A percentile compares a stretch with the other conserved stretches of the same genome.
Conservation (phyloP, 192 early-diverging fungal species). For the Entophlyctis luteolus region DNA sequence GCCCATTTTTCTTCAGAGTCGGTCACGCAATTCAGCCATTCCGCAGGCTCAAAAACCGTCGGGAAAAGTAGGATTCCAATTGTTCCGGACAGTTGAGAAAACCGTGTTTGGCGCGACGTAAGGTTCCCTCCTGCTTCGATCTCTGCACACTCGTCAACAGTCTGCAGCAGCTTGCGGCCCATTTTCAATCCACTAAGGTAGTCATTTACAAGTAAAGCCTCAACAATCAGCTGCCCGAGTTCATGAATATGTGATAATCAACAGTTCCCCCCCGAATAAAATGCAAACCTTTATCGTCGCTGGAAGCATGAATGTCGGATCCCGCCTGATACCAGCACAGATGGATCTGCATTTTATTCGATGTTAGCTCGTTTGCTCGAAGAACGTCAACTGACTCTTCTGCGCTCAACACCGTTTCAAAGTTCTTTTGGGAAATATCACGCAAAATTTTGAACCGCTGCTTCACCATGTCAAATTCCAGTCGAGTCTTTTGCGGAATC, state of each 20-base stretch:
- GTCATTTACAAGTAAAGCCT: constrained; percentile 40
- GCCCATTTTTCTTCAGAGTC: constrained; percentile 18
- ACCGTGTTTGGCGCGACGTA: background rate
- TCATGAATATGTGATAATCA: background rate
- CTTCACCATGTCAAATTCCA: constrained; percentile 40
- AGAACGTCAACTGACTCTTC: constrained; percentile 31
- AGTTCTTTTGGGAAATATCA: constrained; percentile 37
- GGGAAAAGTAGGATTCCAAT: constrained; percentile 68
- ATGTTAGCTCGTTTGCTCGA: background rate
- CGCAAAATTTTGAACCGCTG: constrained; percentile 31
- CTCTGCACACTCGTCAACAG: constrained; percentile 46
- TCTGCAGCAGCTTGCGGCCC: constrained; percentile 31
- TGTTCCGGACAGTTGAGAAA: constrained; percentile 44
- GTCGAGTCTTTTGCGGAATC: constrained; percentile 22
- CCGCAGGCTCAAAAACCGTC: constrained; percentile 60
- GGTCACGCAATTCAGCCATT: constrained; percentile 25
- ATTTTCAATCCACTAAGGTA: constrained; percentile 38
- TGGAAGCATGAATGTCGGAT: constrained; percentile 39
- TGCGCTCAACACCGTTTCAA: constrained; percentile 34
- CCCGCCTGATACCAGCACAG: constrained; percentile 41
- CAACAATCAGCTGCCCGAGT: constrained; percentile 41
- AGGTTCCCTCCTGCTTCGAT: constrained; percentile 9
- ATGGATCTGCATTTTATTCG: constrained; percentile 22
- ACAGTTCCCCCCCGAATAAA: constrained; percentile 4
- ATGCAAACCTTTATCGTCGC: constrained; percentile 35